Base-by-base conservation (phyloP, 768 basidiomycete species). In the Strobilomyces confusus region DNA sequence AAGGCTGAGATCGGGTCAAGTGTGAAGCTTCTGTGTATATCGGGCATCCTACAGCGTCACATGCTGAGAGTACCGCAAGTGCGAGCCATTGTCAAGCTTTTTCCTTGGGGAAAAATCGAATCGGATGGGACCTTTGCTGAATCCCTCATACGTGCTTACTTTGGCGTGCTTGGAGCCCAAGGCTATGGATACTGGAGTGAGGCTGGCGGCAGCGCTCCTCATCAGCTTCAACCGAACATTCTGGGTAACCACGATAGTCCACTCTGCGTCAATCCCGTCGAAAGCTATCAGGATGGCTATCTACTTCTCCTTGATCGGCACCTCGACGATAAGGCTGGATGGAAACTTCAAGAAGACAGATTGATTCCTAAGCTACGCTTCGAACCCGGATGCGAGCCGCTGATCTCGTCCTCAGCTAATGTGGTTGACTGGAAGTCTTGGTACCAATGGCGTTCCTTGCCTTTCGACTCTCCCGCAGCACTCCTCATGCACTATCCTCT, bases 401-500 rank as follows among this genome's bases (percentile, higher is more conserved):
- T 48, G 30, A 63, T 69, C 13, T 54, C 58, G 58, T 58, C 68
- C 55, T 54, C 66, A 46, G 60, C 49, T 29, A 64, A 69, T 19
- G 59, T 75, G 32, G 57, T 61, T 25, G 73, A 69, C 52, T 80
- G 78, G 78, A 66, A 63, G 30, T 71, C 73, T 23, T 79, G 76
- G 65, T 74, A 78, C 59, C 55, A 68, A 44, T 78, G 77, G 78
- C 72, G 78, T 34, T 67, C 70, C 44, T 59, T 79, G 20, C 71
- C 77, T 33, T 61, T 76, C 36, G 62, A 63, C 23, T 77, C 77
- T 20, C 74, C 76, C 9, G 76, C 74, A 0, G 74, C 70, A 23
- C 65, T 79, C 34, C 64, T 76, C n/a, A 65, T 79, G 58, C 72
- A 76, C 48, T 77, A 69, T 56, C 75, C 77, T 9, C 59, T 79